Base-by-base conservation (phyloP, 2,329 filamentous ascomycete genomes). In the Blumeriella jaapii region DNA sequence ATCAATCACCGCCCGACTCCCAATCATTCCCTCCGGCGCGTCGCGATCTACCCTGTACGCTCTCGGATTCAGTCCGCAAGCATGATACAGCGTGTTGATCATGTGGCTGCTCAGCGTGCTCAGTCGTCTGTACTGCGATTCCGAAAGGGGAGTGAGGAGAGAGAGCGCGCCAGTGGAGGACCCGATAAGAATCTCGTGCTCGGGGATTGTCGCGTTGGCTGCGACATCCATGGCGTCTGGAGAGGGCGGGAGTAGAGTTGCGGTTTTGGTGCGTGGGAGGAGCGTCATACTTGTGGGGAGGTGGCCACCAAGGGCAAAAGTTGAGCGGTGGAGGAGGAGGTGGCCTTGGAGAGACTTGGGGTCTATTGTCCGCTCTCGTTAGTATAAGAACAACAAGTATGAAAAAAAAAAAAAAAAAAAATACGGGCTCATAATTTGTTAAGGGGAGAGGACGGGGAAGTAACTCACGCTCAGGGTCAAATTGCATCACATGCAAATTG, bases 331-430 rank as follows among this genome's bases (percentile, higher is more conserved):
- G 6, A 98, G 71, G 15, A 98, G 72, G 25, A 87, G 74, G 51
- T 87, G 81, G 31, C 91, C 91, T 38, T 89, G 82, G 20, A 94
- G 74, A 5, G 86, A 93, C 63, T 93, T 93, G 11, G 89, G 89
- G 55, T 96, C 87, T 93, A 48, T 36, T 6, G 11, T 22, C n/a
- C n/a, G n/a, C n/a, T n/a, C n/a, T n/a, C n/a, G n/a, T n/a, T n/a
- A n/a, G n/a, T n/a, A n/a, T n/a, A n/a, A n/a, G n/a, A n/a, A n/a
- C n/a, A n/a, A n/a, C n/a, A n/a, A n/a, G n/a, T n/a, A n/a, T n/a
- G n/a, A n/a, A n/a, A n/a, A n/a, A n/a, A n/a, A n/a, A n/a, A n/a
- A n/a, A n/a, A n/a, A n/a, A n/a, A n/a, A n/a, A 8, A 14, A 38
- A 17, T 15, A 6, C 17, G 29, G 31, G 15, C 34, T 12, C 40